Percentiles rank a stretch among this genome's conserved stretches.
phyloP scores from a whole-genome alignment of 768 basidiomycete species.

The Lyophyllum shimeji region DNA sequence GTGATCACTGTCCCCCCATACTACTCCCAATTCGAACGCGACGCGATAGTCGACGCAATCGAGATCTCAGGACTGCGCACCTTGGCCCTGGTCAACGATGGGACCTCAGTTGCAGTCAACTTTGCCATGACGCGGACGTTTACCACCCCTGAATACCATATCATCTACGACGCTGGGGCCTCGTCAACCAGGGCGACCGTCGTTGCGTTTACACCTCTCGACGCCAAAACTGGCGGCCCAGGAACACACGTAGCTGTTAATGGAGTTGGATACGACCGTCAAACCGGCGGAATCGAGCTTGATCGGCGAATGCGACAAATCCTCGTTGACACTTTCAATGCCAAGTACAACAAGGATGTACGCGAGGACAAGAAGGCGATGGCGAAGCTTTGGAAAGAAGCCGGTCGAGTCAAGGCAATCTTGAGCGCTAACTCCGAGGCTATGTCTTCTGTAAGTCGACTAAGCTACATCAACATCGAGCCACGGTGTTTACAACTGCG shows the following conservation, averaged over 20 bases:
- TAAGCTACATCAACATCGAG: not conserved
- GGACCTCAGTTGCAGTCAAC: conserved; percentile 93
- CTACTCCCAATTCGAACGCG: conserved; percentile 88
- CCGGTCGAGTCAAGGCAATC: conserved; percentile 85
- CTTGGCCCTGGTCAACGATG: conserved; percentile 87
- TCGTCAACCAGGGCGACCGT: conserved; percentile 78
- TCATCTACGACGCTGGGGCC: conserved; percentile 95
- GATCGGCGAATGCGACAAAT: conserved; percentile 83
- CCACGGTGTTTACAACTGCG: not conserved
- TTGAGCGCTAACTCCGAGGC: conserved; percentile 91
- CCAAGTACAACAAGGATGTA: conserved; percentile 67
- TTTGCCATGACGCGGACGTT: conserved; percentile 97
- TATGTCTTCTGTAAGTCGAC: conserved; percentile 55
- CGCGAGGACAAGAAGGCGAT: conserved; percentile 78
- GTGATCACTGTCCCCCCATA: conserved; percentile 89
- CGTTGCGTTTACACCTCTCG: conserved; percentile 60
- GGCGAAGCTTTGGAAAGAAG: conserved; percentile 95
- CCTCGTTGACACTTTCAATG: conserved; percentile 72
- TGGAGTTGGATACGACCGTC: conserved; percentile 82
- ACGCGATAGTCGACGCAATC: conserved; percentile 88
- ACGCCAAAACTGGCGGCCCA: conserved; percentile 49
- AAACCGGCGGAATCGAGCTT: conserved; percentile 78
- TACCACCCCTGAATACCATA: conserved; percentile 74
- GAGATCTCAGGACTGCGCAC: conserved; percentile 88
- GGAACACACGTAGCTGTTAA: conserved; percentile 74